phyloP scores from a whole-genome alignment of 1,284 basidiomycete species.

The Ustilago bromivora region DNA sequence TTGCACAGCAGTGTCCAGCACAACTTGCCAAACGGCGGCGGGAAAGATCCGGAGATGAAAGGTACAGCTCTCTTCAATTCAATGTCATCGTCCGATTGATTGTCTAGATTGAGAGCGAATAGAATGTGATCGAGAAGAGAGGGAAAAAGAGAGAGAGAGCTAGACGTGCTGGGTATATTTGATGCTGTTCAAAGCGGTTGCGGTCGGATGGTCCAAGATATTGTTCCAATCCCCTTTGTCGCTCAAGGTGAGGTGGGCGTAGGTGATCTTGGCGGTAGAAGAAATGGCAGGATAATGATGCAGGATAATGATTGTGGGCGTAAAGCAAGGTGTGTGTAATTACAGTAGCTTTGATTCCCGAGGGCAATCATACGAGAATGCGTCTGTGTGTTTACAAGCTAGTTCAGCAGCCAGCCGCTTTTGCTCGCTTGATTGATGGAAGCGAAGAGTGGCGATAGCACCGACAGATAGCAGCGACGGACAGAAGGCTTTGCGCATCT shows the following conservation, averaged over 20 bases:
- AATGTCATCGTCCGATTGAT: not conserved
- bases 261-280: not conserved
- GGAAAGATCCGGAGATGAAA: not conserved
- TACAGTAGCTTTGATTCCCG: not conserved
- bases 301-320: constrained; percentile 1
- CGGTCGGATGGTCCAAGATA: not conserved
- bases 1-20: constrained; percentile 1
- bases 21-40: not conserved
- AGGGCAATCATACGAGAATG: not conserved
- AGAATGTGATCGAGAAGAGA: not conserved
- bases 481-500: not conserved
- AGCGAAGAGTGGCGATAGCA: no score
- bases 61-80: not conserved
- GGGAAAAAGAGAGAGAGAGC: not conserved
- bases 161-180: not conserved
- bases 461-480: no score
- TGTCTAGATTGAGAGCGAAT: not conserved
- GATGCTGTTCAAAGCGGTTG: not conserved
- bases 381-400: not conserved
- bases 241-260: not conserved
- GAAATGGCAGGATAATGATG: not conserved
- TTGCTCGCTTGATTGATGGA: not conserved
- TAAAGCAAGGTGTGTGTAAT: not conserved
- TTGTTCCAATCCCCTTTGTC: not conserved
- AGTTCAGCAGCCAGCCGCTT: no score